Evolutionary conservation across 768 basidiomycete species (phyloP), one percentile per base, ranked within the genome.

Genomic region (Termitomyces sp.): DNA sequence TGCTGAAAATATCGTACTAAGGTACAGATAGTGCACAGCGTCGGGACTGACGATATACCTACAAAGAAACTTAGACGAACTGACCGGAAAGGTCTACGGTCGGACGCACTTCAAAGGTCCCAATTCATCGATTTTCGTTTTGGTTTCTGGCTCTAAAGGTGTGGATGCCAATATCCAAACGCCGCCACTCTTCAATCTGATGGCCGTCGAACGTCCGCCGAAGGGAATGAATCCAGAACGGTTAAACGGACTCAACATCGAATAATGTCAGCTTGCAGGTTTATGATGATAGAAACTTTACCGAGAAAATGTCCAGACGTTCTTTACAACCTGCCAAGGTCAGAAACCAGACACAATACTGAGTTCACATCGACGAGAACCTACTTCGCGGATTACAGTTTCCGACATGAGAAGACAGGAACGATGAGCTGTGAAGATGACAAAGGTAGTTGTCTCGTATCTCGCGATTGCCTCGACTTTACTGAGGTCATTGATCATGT

Each of bases 131-230:
- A 90, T 68, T 50, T 79, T 83, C 5, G 68, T 59, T 63, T 84
- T 84, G 2, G 87, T 90, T 22, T 81, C 80, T 9, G 73, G 70
- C 24, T 80, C 79, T 45, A 89, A 70, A 1, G 87, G 85, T 3
- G 85, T 85, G 3, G 88, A 90, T 0, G 87, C 90, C 28, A 90
- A 74, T 14, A 93, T 76, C 81, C 87, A 93, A 32, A 93, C 82
- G 26, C 77, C 82, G 41, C 84, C 82, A 37, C 75, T 77, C 42
- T 66, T 68, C 28, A 93, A 74, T 68, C 77, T 83, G 63, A 93
- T 74, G 1, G 90, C 91, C 0, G 90, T 93, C 10, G 87, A 83
- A 45, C 92, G 75, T 17, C 90, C 90, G 0, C 92, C 91, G 37
- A 90, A 71, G 9, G 88, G 87, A 5, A 91, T 54, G 35, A 88